Base-by-base conservation (phyloP, 2,329 filamentous ascomycete species). In the Erysiphe pulchra region DNA sequence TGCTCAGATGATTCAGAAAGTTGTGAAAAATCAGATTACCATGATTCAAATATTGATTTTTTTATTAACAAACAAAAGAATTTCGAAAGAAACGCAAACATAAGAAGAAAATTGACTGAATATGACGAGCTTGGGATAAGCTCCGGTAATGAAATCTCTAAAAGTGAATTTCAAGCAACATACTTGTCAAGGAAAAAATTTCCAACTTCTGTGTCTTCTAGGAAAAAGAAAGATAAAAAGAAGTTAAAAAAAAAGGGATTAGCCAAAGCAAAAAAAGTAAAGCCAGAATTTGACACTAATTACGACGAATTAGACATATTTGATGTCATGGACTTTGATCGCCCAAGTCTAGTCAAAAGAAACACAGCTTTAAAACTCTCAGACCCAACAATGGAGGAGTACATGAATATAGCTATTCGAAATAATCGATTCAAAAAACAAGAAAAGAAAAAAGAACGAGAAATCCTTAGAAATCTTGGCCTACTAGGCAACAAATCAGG, bases 351-450 rank as follows among this genome's bases (percentile, higher is more conserved):
- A 6, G 70, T 69, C 50, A 70, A 71, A 50, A 66, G 64, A 41
- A 64, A 68, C 45, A 59, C 69, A 41, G 63, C 65, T 4, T 60
- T 66, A 13, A 64, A 71, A 17, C 59, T 79, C 9, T 72, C 70
- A 0, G 80, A 86, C 53, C 73, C 71, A 0, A 80, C 86, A 45
- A 58, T 83, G 1, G 73, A 78, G 51, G 63, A 66, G 34, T 64
- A 67, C 2, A 61, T 86, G 44, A 64, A 71, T 47, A 61, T 59
- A 13, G 64, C 72, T 1, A 82, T 73, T 70, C 67, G 72, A 44
- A 80, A 70, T 45, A 80, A 86, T 55, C 69, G 80, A 7, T 61
- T 70, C 13, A 80, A 74, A 59, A 90, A 87, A 61, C 78, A 73
- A 45, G 65, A 70, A 36, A 74, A 70, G 50, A 87, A 83, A 58